phyloP scores from a whole-genome alignment of 169 alveolate genomes.

The Plasmodium knowlesi region DNA sequence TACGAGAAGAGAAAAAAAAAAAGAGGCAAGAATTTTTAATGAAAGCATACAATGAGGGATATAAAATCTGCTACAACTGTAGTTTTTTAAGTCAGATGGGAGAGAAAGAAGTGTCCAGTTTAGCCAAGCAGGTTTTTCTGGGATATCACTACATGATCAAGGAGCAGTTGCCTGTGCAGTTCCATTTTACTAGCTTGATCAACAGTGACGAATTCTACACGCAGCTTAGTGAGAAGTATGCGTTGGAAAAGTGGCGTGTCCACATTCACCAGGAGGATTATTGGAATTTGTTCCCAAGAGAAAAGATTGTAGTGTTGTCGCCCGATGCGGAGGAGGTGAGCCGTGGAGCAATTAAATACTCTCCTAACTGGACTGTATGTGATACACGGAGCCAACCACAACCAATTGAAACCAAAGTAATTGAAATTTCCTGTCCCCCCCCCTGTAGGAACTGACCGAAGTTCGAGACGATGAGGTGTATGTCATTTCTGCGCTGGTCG shows the following conservation, averaged over 20 bases:
- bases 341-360: not conserved
- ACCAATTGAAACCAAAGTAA: not conserved
- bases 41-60: slow-evolving; percentile 73
- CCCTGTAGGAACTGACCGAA: slow-evolving; percentile 72
- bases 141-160: slow-evolving; percentile 78
- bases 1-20: slow-evolving; percentile 74
- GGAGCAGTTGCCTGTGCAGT: slow-evolving; percentile 72
- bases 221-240: slow-evolving; percentile 71
- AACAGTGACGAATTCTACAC: slow-evolving; percentile 36
- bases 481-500: slow-evolving; percentile 79
- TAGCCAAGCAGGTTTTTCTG: slow-evolving; percentile 78
- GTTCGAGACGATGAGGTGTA: slow-evolving; percentile 77
- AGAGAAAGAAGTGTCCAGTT: slow-evolving; percentile 79
- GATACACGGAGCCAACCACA: not conserved
- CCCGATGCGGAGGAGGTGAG: slow-evolving; percentile 78
- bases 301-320: slow-evolving; percentile 78
- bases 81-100: slow-evolving; percentile 78
- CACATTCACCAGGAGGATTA: slow-evolving; percentile 71
- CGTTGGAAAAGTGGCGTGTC: slow-evolving; percentile 76
- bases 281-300: slow-evolving; percentile 78
- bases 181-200: slow-evolving; percentile 76
- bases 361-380: not conserved
- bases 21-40: slow-evolving; percentile 37
- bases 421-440: no score
- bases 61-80: slow-evolving; percentile 79